Base-by-base conservation (phyloP, 78 protist genomes). In the Tieghemostelium lacteum region DNA sequence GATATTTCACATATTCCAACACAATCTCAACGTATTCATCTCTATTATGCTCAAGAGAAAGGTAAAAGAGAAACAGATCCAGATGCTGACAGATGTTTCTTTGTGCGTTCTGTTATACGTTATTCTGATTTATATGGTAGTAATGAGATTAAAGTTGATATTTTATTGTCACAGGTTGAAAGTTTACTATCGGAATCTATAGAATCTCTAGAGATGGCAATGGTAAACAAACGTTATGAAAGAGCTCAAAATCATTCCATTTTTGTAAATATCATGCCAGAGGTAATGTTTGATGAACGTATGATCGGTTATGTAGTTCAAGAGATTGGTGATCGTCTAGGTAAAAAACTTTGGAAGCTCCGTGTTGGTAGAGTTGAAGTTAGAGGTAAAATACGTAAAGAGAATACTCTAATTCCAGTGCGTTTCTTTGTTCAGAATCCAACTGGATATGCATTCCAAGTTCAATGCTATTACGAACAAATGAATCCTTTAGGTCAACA, bases 191-290 rank as follows among this genome's bases (percentile, higher is more conserved):
- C 85, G 0, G 94, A 93, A 72, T 65, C 96, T 8, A 54, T 97
- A 24, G 87, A 96, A 54, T 95, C 95, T 3, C 42, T 97, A 10
- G 98, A 97, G 94, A 42, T 94, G 50, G 94, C 95, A 14, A 55
- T 40, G 33, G 55, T 88, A 58, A 24, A 28, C 24, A 26, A 45
- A 28, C 29, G 24, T 20, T 70, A 42, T 39, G 42, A 39, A 8
- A 36, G 61, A 7, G 83, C 87, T 16, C 94, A 88, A 60, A 78
- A 83, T 74, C 94, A 93, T 52, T 76, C 67, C 91, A 92, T 98
- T 62, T 97, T 97, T 89, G 61, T 98, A 26, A 91, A 97, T 77
- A 71, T 98, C 50, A 69, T 96, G 75, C 96, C 97, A 20, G 80
- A 70, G 22, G 93, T 95, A 33, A 87, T 39, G 62, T 31, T 75